Evolutionary conservation across 345 rosid genomes (phyloP), one percentile per base, ranked within the genome.

Genomic region (Cardamine resedifolia): DNA sequence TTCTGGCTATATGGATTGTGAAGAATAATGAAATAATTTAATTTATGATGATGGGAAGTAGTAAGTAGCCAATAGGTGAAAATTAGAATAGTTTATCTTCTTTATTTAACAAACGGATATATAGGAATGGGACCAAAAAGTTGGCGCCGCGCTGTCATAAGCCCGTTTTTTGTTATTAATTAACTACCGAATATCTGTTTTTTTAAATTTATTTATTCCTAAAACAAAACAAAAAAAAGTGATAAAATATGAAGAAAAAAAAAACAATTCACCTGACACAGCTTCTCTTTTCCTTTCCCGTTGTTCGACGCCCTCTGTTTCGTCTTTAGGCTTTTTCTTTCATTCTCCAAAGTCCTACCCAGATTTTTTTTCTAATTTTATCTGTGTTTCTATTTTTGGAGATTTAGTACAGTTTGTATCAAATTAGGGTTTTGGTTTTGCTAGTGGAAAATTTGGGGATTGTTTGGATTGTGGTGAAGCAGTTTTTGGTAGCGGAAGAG

Each of bases 71-170:
- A 41, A 15, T 41, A 15, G 47, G 7, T 41, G 18, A 41, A 15
- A 41, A 15, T 41, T 5, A n/a, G 48, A 44, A 43, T 43, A 15
- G 7, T 14, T 41, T 39, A 12, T 15, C 3, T 41, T 9, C 12
- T 30, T 18, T 61, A 61, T 64, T 14, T 28, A 55, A 56, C 58
- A 47, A 47, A 58, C 31, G 21, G 5, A 27, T 43, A 7, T 52
- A 6, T 48, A 33, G 50, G 18, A 7, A 45, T 24, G 49, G 59
- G 62, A 75, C 56, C 62, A 16, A 21, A n/a, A 67, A 41, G 70
- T 39, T 41, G 79, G 73, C 64, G 69, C 58, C 30, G 69, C 36
- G 79, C 70, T 75, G 70, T 68, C 74, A 10, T 23, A 68, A 72
- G 33, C 55, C 7, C 0, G 0, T 21, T 24, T 70, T 58, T 70